Percentiles rank a stretch among this genome's conserved stretches.
phyloP scores from a whole-genome alignment of 768 basidiomycete genomes.

The Trametes sanguinea region DNA sequence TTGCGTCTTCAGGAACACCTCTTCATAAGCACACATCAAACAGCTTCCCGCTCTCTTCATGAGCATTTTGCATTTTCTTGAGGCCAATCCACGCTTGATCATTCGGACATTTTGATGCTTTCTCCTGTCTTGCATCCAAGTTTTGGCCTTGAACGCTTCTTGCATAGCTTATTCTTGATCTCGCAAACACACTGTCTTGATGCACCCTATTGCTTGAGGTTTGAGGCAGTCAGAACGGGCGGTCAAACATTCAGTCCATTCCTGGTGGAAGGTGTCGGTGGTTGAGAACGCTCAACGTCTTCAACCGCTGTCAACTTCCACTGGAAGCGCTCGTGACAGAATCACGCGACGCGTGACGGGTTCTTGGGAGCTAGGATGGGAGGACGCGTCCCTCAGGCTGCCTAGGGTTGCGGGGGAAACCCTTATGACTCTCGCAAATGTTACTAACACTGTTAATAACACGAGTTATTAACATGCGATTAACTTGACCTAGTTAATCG shows the following conservation, averaged over 20 bases:
- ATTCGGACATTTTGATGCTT: background rate
- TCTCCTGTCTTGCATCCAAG: background rate
- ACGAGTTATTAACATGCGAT: too few species aligned
- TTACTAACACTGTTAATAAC: too few species aligned
- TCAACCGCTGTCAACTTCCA: constrained; percentile 5
- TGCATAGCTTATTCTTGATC: background rate
- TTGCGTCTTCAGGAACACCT: background rate
- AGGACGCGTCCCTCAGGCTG: background rate
- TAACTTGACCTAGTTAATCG: too few species aligned
- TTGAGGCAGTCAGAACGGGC: background rate
- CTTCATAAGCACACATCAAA: background rate
- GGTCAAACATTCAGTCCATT: background rate
- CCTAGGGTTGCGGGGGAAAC: too few species aligned
- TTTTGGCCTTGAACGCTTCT: background rate
- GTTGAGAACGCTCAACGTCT: constrained; percentile 4
- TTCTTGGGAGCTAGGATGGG: constrained; percentile 11
- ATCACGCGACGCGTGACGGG: constrained; percentile 2
- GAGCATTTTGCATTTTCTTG: background rate
- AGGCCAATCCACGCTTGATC: background rate
- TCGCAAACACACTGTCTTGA: constrained; percentile 4
- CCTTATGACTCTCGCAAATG: too few species aligned
- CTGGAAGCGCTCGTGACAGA: constrained; percentile 3
- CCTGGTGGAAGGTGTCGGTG: constrained; percentile 14
- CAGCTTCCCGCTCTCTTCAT: background rate
- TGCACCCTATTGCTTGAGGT: background rate